These are phyloP conservation scores for Sphaerulina musiva DNA, from an alignment of 2,329 filamentous ascomycete genomes.

Conservation along the genomic window DNA sequence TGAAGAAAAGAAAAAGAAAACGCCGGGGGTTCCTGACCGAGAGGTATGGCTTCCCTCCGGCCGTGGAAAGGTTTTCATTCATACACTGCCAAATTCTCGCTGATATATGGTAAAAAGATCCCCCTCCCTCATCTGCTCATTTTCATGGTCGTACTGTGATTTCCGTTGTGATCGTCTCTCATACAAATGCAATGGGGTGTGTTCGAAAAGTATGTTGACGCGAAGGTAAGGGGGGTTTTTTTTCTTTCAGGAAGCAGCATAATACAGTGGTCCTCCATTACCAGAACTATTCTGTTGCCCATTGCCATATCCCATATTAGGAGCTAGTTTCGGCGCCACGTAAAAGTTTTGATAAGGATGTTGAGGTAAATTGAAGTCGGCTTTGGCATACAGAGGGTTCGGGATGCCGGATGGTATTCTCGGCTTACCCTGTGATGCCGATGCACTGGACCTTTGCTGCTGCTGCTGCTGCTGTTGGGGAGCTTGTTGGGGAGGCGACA, in stretches of 20 bases:
- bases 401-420: constrained; percentile 48
- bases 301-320: constrained; percentile 4
- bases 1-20: too few relatives aligned
- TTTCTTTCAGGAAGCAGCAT: not conserved
- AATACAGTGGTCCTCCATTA: constrained; percentile 9
- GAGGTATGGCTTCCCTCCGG: too few relatives aligned
- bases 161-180: not conserved
- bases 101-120: not conserved
- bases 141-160: not conserved
- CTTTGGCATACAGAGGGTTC: constrained; percentile 64
- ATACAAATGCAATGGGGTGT: not conserved
- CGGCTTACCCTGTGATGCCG: constrained; percentile 18
- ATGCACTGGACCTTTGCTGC: constrained; percentile 5
- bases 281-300: constrained; percentile 1
- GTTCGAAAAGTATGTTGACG: not conserved
- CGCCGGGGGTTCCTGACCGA: too few relatives aligned
- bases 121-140: not conserved
- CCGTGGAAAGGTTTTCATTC: not conserved
- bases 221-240: not conserved
- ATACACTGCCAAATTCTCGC: not conserved
- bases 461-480: constrained; percentile 26
- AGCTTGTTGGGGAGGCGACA: constrained; percentile 25
- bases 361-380: constrained; percentile 69
- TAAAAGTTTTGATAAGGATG: constrained; percentile 80
- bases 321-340: constrained; percentile 52